Evolutionary conservation across 305 asterid genomes (phyloP), one percentile per base, ranked within the genome.

Genomic region (Nicotiana rustica): DNA sequence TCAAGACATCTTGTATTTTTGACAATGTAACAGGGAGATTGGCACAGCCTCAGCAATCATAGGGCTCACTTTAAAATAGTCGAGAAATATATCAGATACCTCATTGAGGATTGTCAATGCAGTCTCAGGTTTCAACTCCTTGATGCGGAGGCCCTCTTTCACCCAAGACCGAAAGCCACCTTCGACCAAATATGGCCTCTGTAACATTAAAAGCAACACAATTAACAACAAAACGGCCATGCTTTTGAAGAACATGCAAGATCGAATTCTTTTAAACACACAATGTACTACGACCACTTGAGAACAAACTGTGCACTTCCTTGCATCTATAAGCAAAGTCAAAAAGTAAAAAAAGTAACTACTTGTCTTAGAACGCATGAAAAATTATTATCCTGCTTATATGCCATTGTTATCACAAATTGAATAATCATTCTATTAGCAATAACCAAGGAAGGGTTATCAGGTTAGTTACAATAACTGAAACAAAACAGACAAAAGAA

Each of bases 91-190:
- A 52, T 35, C 12, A 60, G 19, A 78, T 62, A 91, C 99, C 97
- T 96, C 98, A 66, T 89, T 96, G 80, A 96, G 92, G 82, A 96
- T 90, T 21, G 94, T 88, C 82, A 96, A 89, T 5, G 95, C 60
- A 19, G 99, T 94, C 93, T 92, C 98, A 3, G 98, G 94, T 86
- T 92, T 93, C 59, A 96, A 92, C 89, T 86, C 91, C 87, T 96
- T 96, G 61, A 92, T 83, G 33, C 94, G 97, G 67, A 93, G 89
- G 61, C 97, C 98, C 81, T 88, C 96, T 56, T 89, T 86, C 82
- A 85, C 91, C 99, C 99, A 96, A 79, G 98, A 92, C 47, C 78
- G 95, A 88, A 96, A 96, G 85, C 99, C 99, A 77, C 98, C 99
- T 84, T 89, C 88, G 86, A 96, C 93, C 82, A 89, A 91, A 86